Base-by-base conservation (phyloP, 1,284 basidiomycete genomes). In the Peniophora sp. region DNA sequence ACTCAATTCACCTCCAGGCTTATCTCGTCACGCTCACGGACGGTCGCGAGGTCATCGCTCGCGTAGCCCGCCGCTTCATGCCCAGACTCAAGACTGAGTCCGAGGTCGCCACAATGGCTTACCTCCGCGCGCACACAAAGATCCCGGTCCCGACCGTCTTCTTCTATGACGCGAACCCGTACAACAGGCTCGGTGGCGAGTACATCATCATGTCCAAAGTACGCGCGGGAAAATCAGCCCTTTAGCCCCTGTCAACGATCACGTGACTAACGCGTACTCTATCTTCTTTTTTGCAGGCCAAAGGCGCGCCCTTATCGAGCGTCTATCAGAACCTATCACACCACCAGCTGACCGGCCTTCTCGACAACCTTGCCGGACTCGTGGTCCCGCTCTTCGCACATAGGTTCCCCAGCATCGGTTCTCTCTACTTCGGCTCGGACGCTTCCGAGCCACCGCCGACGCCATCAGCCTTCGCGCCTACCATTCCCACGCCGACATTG, bases 141-240 rank as follows among this genome's bases (percentile, higher is more conserved):
- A 72, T 89, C 18, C 87, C 88, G 0, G 83, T 90, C 3, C 87
- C 88, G 0, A 72, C 67, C 18, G 78, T 91, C 6, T 85, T 83
- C 55, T 77, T 81, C 61, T 85, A 86, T 63, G 85, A 91, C 58
- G 75, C 87, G 0, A 88, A 88, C 60, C 88, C 87, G 5, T 88
- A 80, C 63, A 91, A 91, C 62, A 79, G 85, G 12, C 73, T 91
- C 22, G 88, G 88, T 1, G 85, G 85, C 18, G 88, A 91, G 63
- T 90, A 82, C 58, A 88, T 90, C 56, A 64, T 91, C 57, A 88
- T 91, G 88, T 85, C 83, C 51, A 89, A 85, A 79, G 88, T 85
- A 56, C 23, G 74, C 54, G 42, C 44, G 17, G 18, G 17, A 18
- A 17, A 34, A 18, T 50, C 24, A 52, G 11, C 53, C 54, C 46